Conservation (phyloP, 1,284 basidiomycete genomes). For the Pterulicium gracile region DNA sequence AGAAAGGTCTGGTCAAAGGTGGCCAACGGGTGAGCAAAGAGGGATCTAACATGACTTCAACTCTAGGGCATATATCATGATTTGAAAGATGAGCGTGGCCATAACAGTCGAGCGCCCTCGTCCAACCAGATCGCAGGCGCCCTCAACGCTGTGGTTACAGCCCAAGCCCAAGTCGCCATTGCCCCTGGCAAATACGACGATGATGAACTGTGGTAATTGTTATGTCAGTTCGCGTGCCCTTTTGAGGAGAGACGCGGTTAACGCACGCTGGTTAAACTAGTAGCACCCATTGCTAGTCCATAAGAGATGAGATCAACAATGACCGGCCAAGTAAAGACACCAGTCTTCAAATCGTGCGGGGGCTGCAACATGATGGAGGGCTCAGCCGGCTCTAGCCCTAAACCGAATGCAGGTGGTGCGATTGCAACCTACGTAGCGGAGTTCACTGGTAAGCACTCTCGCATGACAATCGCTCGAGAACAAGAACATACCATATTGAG, state of each 20-base stretch:
- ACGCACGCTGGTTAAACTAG: conserved; percentile 33
- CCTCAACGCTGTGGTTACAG: conserved; percentile 33
- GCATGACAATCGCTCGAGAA: not conserved
- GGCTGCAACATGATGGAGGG: conserved; percentile 46
- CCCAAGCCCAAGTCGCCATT: conserved; percentile 34
- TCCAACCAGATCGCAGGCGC: conserved; percentile 33
- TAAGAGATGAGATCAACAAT: conserved; percentile 51
- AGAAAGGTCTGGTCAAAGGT: not conserved
- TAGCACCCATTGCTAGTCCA: conserved; percentile 51
- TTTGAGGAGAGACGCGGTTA: conserved; percentile 2
- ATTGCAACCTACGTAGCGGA: conserved; percentile 21
- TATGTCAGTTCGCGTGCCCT: not conserved
- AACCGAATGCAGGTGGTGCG: conserved; percentile 46
- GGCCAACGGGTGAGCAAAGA: not conserved
- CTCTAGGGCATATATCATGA: conserved; percentile 31
- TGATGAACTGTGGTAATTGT: conserved; percentile 26
- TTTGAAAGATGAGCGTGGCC: conserved; percentile 40
- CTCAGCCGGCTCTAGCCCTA: conserved; percentile 48
- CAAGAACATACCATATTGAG: conserved; percentile 27
- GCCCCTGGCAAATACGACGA: conserved; percentile 42
- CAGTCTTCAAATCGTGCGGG: conserved; percentile 36
- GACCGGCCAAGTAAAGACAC: conserved; percentile 39
- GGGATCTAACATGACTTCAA: conserved; percentile 23
- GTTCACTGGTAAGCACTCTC: not conserved
- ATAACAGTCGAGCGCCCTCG: conserved; percentile 43